Base-by-base conservation (phyloP, 768 basidiomycete species). In the Leccinum uliginosum region DNA sequence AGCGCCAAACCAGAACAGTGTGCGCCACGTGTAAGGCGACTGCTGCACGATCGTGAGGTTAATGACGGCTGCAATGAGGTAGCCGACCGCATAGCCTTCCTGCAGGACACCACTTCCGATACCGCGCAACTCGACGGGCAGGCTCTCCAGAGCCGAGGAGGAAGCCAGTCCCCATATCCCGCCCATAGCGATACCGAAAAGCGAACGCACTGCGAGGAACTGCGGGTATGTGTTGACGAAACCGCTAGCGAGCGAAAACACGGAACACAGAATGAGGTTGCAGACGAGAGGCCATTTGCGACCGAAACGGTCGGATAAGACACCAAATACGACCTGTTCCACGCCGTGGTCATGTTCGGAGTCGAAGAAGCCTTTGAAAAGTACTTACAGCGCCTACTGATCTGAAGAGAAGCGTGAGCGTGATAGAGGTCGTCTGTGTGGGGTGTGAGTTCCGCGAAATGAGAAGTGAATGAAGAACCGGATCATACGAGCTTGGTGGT, bases 371-470 rank as follows among this genome's bases (percentile, higher is more conserved):
- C 9, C n/a, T 9, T 11, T 51, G 23, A 4, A 6, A 38, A 19
- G 4, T 4, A 43, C 79, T 66, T 40, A 79, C 86, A 43, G 89
- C 88, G 32, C 89, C 89, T 51, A 81, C 75, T 5, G 90, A 88
- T 57, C 95, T 84, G 78, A 98, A 89, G n/a, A 98, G 82, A 1
- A 98, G 78, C 0, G 95, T 97, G 50, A 97, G 78, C 6, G 95
- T 97, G 67, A 98, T 94, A 5, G 91, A 81, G 19, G 86, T 85
- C 49, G 91, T 90, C 80, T 80, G 55, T 21, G 40, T 7, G n/a
- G 2, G 7, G 1, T 21, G 35, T 46, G 14, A 59, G 51, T 49
- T 45, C 26, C 24, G 2, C 4, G 43, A 35, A 40, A 30, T 7
- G 19, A 19, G n/a, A 29, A 7, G n/a, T 50, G 15, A 17, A 24